phyloP scores from a whole-genome alignment of 1,284 basidiomycete species.

The Fomitopsis pinicola region DNA sequence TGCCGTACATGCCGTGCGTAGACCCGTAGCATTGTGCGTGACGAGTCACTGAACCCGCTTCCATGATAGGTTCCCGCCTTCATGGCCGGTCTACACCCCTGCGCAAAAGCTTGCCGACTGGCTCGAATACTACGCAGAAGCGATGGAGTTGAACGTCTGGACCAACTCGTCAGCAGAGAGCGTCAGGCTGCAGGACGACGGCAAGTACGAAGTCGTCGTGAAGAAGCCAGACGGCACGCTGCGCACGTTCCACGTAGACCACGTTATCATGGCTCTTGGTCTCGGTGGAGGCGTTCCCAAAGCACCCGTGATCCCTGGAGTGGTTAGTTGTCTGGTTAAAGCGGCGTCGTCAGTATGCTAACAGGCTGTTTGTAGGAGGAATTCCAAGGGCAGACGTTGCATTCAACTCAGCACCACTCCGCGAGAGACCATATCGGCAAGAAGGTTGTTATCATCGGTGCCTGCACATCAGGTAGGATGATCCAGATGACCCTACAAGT shows the following conservation, averaged over 20 bases:
- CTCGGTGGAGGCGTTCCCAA: conserved; percentile 48
- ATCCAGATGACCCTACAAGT: neutral
- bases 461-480: conserved; percentile 38
- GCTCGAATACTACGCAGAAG: conserved; percentile 54
- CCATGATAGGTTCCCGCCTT: conserved; percentile 44
- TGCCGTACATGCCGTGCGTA: conserved; percentile 42
- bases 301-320: conserved; percentile 44
- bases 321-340: conserved; percentile 15
- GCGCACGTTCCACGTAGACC: conserved; percentile 47
- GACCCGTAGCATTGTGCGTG: neutral
- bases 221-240: conserved; percentile 36
- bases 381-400: conserved; percentile 30
- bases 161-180: conserved; percentile 44
- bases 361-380: neutral
- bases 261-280: conserved; percentile 60
- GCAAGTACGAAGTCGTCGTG: conserved; percentile 55
- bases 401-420: conserved; percentile 36
- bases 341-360: neutral
- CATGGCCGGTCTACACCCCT: conserved; percentile 61
- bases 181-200: conserved; percentile 41
- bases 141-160: conserved; percentile 66
- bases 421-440: conserved; percentile 39
- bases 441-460: conserved; percentile 44
- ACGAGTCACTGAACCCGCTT: neutral
- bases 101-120: conserved; percentile 35